Evolutionary conservation across 192 early-diverging fungal genomes (phyloP).

Genomic region (Oehlia diaphana): DNA sequence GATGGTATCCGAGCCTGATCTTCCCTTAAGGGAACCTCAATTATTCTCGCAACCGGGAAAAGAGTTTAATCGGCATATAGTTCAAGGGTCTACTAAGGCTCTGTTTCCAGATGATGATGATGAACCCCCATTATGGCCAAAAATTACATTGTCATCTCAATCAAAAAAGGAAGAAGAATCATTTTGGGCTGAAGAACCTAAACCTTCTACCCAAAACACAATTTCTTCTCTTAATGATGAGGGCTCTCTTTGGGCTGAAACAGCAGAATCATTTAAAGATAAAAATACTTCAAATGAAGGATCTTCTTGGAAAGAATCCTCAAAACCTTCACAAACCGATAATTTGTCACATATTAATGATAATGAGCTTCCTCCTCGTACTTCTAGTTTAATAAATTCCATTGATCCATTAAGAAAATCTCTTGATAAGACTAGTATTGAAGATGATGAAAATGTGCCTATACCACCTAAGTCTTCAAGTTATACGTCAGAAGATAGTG

Average conservation of each 20-base stretch:
- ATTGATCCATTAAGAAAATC: too few species aligned
- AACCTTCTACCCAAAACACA: not conserved
- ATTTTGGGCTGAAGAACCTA: slow-evolving; percentile 21
- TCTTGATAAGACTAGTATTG: not conserved
- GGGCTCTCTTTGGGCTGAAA: not conserved
- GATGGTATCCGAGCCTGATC: not conserved
- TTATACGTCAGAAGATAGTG: not conserved
- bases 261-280: too few species aligned
- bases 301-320: too few species aligned
- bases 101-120: not conserved
- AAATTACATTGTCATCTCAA: not conserved
- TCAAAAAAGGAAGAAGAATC: not conserved
- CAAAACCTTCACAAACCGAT: not conserved
- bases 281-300: too few species aligned
- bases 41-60: not conserved
- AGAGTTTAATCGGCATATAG: not conserved
- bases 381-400: not conserved
- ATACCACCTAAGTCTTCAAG: not conserved
- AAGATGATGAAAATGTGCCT: not conserved
- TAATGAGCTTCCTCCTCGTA: not conserved
- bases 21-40: not conserved
- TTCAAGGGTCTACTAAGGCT: not conserved
- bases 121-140: slow-evolving; percentile 5
- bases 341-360: not conserved
- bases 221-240: not conserved